Percentiles rank a stretch among this genome's conserved stretches.
phyloP scores from a whole-genome alignment of 2,329 filamentous ascomycete genomes.

The Pseudogymnoascus sp. region DNA sequence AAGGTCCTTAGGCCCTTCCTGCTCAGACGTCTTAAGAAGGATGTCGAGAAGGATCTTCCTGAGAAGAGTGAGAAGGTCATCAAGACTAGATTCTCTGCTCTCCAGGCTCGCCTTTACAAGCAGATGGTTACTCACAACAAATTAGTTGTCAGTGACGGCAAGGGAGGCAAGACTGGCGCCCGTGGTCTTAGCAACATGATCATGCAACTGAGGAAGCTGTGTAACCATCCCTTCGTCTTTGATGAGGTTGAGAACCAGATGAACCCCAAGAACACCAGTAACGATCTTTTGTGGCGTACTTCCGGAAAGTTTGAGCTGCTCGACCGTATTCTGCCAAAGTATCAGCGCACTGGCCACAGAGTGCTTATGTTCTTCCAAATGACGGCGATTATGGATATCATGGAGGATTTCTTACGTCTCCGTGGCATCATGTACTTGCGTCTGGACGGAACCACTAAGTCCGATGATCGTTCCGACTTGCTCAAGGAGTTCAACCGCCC shows the following conservation, averaged over 20 bases:
- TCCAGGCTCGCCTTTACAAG: slow-evolving; percentile 92
- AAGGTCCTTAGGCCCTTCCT: slow-evolving; percentile 97
- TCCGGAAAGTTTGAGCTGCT: slow-evolving; percentile 95
- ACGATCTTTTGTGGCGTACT: slow-evolving; percentile 91
- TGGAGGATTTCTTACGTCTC: slow-evolving; percentile 93
- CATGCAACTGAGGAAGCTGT: slow-evolving; percentile 97
- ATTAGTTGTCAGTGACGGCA: slow-evolving; percentile 87
- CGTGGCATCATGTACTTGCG: slow-evolving; percentile 79
- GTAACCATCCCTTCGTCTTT: slow-evolving; percentile 98
- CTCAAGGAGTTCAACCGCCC: slow-evolving; percentile 84
- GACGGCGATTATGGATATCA: slow-evolving; percentile 99
- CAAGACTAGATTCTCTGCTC: slow-evolving; percentile 95
- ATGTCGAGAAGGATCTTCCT: slow-evolving; percentile 96
- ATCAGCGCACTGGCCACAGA: slow-evolving; percentile 81
- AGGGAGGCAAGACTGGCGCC: slow-evolving; percentile 88
- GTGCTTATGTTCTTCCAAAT: slow-evolving; percentile 99
- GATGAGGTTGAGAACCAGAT: slow-evolving; percentile 97
- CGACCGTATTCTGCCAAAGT: slow-evolving; percentile 88
- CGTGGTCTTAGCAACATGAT: slow-evolving; percentile 99
- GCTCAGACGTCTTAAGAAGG: slow-evolving; percentile 96
- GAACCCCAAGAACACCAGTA: slow-evolving; percentile 81
- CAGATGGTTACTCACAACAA: slow-evolving; percentile 95
- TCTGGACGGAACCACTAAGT: slow-evolving; percentile 93
- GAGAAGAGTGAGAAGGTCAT: slow-evolving; percentile 99
- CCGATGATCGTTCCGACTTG: slow-evolving; percentile 90